Base-by-base conservation (phyloP, 2,329 filamentous ascomycete species). In the Grosmannia huntii region DNA sequence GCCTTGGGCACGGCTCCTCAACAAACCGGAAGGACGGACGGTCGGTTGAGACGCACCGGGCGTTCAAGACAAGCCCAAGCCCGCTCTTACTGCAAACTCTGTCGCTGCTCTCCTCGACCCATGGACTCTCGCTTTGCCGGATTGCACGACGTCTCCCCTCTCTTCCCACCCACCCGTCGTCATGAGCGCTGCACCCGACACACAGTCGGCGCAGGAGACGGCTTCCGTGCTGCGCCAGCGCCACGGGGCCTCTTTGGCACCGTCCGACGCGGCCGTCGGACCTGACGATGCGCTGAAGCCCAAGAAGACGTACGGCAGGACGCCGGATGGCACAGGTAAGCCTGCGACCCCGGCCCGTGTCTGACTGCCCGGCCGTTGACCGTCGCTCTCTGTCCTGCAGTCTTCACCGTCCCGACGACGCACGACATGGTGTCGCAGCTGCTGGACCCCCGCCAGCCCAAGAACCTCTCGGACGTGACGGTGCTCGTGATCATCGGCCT, bases 341-440 rank as follows among this genome's bases (percentile, higher is more conserved):
- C 36, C 36, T 4, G 36, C 10, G 23, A 16, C 12, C 36, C 25
- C 16, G 77, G 6, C 25, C 7, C 9, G 9, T 33, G 3, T 33
- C 7, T 33, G 31, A 9, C 14, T 5, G 19, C 44, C 2, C 10
- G 1, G 5, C 51, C 36, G 21, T 10, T 55, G 41, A 23, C n/a
- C 12, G n/a, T n/a, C 27, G 4, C 41, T 19, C 27, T 12, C 41
- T 9, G 28, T 51, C 38, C 46, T 64, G 53, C 67, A 97, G 94
- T 96, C 66, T 99, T 99, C 70, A 87, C 90, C 60, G 94, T 99
- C 57, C 94, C 94, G 53, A 86, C 90, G 62, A 99, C 94, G 59
- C 90, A 96, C 77, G 94, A 99, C 74, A 97, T 99, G 94, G 92
- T 99, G 65, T 95, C 92, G 56, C 94, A 97, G 74, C 81, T 99